Evolutionary conservation across 2,329 filamentous ascomycete species (phyloP).

Genomic region (Beauveria rudraprayagi): DNA sequence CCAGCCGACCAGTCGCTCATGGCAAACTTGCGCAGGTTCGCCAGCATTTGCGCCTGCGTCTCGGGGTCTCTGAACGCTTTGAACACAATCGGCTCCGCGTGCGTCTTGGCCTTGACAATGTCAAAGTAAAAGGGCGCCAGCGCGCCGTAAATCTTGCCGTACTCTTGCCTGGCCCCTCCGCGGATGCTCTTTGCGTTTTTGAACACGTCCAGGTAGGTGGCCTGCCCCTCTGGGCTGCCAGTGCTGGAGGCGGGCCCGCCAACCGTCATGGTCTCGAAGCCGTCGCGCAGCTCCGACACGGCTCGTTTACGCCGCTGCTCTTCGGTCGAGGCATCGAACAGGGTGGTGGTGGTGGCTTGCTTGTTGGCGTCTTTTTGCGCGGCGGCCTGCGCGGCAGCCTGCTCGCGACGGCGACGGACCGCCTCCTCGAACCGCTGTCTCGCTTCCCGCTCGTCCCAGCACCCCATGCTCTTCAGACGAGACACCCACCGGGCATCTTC

Average conservation of each 20-base stretch:
- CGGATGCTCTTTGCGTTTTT: conserved; percentile 67
- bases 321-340: conserved; percentile 68
- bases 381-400: conserved; percentile 26
- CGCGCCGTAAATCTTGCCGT: conserved; percentile 82
- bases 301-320: conserved; percentile 46
- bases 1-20: conserved; percentile 74
- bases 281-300: conserved; percentile 41
- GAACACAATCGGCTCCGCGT: conserved; percentile 77
- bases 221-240: conserved; percentile 50
- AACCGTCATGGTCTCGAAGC: conserved; percentile 71
- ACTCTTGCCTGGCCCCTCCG: conserved; percentile 81
- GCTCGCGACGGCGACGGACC: conserved; percentile 51
- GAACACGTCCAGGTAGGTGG: conserved; percentile 60
- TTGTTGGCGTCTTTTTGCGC: conserved; percentile 17
- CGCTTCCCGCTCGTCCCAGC: conserved; percentile 87
- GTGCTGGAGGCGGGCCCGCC: conserved; percentile 31
- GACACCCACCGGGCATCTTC: conserved; percentile 95
- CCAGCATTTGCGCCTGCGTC: conserved; percentile 81
- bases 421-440: conserved; percentile 70
- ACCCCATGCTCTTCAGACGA: conserved; percentile 74
- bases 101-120: conserved; percentile 61
- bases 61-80: conserved; percentile 81
- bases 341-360: conserved; percentile 36
- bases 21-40: conserved; percentile 70
- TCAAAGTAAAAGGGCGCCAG: conserved; percentile 85